Conservation (phyloP, 164 flowering plant species). For the Brasenia schreberi region DNA sequence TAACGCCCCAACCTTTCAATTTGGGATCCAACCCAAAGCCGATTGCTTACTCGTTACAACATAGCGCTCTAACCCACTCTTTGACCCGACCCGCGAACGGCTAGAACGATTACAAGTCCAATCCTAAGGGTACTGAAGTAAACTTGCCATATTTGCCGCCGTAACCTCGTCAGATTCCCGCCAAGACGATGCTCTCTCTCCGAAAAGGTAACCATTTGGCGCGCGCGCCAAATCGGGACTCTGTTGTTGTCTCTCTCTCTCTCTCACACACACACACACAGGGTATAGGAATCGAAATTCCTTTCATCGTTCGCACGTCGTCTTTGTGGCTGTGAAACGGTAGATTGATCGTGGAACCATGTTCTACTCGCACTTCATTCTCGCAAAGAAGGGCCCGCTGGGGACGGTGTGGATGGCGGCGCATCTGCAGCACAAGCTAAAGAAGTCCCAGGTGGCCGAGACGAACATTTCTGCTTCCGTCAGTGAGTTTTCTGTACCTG, state of each 20-base stretch:
- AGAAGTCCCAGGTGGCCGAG: conserved; percentile 41
- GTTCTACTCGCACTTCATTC: conserved; percentile 74
- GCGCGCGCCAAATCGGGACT: too few species aligned
- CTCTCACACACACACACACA: too few species aligned
- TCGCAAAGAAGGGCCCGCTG: conserved; percentile 67
- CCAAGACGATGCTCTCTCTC: background rate
- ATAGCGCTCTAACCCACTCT: too few species aligned
- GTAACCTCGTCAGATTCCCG: background rate
- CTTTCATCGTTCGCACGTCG: background rate
- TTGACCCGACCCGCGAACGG: too few species aligned
- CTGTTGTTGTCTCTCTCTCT: background rate
- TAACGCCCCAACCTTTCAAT: too few species aligned
- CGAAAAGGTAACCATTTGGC: too few species aligned
- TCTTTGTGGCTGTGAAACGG: background rate
- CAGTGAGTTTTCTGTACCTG: conserved; percentile 25
- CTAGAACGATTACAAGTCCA: too few species aligned
- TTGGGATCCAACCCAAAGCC: too few species aligned
- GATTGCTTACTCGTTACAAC: too few species aligned
- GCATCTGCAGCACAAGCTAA: conserved; percentile 60
- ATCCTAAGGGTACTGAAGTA: too few species aligned
- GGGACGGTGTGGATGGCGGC: conserved; percentile 93
- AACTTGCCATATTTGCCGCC: too few species aligned
- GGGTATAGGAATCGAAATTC: background rate
- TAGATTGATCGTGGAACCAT: conserved; percentile 12
- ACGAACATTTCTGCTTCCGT: conserved; percentile 55